Conservation (phyloP, 495 filamentous ascomycete species). For the Xylaria venustula region DNA sequence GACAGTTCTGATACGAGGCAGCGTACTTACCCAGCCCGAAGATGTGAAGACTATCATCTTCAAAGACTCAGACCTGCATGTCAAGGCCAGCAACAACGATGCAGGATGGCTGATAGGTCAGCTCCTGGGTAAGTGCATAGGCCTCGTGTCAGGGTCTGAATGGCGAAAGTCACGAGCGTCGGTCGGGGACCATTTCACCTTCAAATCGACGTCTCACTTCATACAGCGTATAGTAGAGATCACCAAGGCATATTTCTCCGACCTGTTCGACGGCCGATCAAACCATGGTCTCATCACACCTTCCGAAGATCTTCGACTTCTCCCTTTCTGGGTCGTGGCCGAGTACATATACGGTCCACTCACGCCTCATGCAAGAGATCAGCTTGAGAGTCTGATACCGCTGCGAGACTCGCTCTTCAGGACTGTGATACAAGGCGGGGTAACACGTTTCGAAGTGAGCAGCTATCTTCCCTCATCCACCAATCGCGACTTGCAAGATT, state of each 20-base stretch:
- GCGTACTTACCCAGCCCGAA: conserved; percentile 23
- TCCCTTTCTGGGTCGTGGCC: conserved; percentile 36
- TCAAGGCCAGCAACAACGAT: conserved; percentile 30
- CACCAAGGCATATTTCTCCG: background rate
- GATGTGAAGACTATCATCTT: conserved; percentile 28
- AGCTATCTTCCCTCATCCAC: conserved; percentile 24
- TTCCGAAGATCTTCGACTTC: conserved; percentile 30
- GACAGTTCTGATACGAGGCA: background rate
- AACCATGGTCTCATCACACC: conserved; percentile 13
- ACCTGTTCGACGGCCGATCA: too few relatives aligned
- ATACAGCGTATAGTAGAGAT: background rate
- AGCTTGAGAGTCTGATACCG: conserved; percentile 20
- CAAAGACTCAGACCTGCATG: conserved; percentile 32
- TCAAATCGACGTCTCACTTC: background rate
- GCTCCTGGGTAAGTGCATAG: conserved; percentile 39
- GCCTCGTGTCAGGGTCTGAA: conserved; percentile 28
- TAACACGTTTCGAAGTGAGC: conserved; percentile 19
- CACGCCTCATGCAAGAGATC: conserved; percentile 8
- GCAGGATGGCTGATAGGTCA: conserved; percentile 32
- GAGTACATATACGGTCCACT: conserved; percentile 35
- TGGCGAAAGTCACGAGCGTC: conserved; percentile 18
- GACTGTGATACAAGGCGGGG: conserved; percentile 28
- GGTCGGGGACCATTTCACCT: background rate
- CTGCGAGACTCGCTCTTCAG: conserved; percentile 30
- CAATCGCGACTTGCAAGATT: conserved; percentile 17